A percentile compares a stretch with the other conserved stretches of the same genome.
Evolutionary conservation across 768 basidiomycete genomes (phyloP).

Genomic region (Suillus subaureus): DNA sequence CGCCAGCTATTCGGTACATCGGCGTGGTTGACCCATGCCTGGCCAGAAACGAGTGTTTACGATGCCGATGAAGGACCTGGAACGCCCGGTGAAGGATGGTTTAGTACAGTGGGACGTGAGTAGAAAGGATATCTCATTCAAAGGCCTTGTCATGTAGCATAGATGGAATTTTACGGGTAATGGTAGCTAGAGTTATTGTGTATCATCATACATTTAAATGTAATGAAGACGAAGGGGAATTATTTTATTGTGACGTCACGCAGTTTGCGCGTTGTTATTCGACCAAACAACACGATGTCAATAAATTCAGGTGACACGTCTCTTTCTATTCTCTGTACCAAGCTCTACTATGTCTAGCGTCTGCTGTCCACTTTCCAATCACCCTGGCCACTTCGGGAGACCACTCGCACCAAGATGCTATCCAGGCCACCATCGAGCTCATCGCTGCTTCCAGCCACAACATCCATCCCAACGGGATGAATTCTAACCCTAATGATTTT

Average conservation of each 20-base stretch:
- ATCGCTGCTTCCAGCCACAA: slow-evolving; percentile 51
- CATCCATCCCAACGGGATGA: slow-evolving; percentile 49
- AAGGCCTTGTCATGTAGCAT: background rate
- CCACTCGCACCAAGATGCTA: slow-evolving; percentile 32
- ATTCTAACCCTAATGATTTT: slow-evolving; percentile 63
- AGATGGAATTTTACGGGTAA: background rate
- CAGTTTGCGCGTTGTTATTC: slow-evolving; percentile 3
- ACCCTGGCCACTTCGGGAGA: slow-evolving; percentile 54
- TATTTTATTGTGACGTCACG: slow-evolving; percentile 4
- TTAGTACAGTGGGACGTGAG: slow-evolving; percentile 33
- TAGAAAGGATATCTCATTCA: background rate
- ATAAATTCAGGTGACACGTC: background rate
- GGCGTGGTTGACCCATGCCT: slow-evolving; percentile 38
- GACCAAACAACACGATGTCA: slow-evolving; percentile 1
- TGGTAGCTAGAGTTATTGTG: slow-evolving; percentile 8
- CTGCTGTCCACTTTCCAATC: slow-evolving; percentile 21
- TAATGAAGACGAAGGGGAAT: background rate
- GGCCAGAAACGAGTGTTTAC: background rate
- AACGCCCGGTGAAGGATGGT: slow-evolving; percentile 19
- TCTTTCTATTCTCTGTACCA: background rate
- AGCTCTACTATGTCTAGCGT: background rate
- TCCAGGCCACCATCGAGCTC: slow-evolving; percentile 31
- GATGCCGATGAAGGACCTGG: slow-evolving; percentile 8
- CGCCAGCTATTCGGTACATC: slow-evolving; percentile 48
- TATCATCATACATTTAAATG: background rate